Conservation (phyloP, 352 stramenopile genomes). For the Globisporangium echinulatum region DNA sequence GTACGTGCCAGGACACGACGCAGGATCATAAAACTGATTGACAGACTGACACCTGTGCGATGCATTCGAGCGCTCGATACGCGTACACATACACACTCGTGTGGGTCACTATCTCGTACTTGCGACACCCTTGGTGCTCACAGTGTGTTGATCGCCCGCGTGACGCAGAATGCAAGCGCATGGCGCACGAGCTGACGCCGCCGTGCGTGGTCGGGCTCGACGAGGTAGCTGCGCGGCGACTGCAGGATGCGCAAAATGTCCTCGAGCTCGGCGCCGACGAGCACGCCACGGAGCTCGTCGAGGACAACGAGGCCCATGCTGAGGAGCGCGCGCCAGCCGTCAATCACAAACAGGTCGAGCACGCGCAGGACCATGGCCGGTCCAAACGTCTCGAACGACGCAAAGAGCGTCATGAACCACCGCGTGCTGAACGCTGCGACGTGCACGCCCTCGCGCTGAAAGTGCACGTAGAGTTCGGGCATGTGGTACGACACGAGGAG, state of each 20-base stretch:
- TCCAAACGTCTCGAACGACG: constrained; percentile 71
- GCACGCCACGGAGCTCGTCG: constrained; percentile 49
- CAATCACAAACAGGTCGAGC: constrained; percentile 76
- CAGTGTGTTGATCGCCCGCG: constrained; percentile 34
- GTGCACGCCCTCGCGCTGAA: constrained; percentile 52
- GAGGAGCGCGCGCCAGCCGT: constrained; percentile 76
- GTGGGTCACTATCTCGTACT: too few species aligned
- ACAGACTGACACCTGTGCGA: too few species aligned
- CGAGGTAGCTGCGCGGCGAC: constrained; percentile 45
- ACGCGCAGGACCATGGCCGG: constrained; percentile 57
- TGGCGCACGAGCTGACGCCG: constrained; percentile 48
- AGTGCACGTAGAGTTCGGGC: constrained; percentile 51
- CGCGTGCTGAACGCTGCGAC: constrained; percentile 67
- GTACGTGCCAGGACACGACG: too few species aligned
- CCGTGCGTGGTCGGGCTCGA: constrained; percentile 29
- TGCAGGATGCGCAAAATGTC: constrained; percentile 64
- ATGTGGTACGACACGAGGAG: constrained; percentile 57
- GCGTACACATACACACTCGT: too few species aligned
- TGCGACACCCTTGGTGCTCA: background rate
- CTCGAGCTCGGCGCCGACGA: constrained; percentile 58
- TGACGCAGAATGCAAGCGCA: constrained; percentile 59
- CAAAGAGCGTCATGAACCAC: constrained; percentile 85
- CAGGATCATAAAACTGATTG: too few species aligned
- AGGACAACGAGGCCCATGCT: constrained; percentile 75
- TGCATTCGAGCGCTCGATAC: too few species aligned